A percentile compares a stretch with the other conserved stretches of the same genome.
Evolutionary conservation across 1,284 basidiomycete genomes (phyloP).

Genomic region (Porodaedalea pini): DNA sequence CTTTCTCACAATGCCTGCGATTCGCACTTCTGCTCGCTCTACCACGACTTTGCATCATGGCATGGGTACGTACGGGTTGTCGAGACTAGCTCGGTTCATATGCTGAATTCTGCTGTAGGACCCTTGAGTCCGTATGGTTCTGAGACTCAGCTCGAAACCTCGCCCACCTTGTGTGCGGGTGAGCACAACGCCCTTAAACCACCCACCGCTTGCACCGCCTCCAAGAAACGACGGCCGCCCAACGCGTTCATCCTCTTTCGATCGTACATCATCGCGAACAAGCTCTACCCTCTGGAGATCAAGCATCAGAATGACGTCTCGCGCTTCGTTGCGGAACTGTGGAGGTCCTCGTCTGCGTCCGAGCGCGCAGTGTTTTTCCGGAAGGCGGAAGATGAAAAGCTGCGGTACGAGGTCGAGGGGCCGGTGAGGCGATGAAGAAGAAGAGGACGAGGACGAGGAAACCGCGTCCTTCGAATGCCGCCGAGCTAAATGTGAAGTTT

Average conservation of each 20-base stretch:
- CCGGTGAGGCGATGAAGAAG: background rate
- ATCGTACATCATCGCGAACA: background rate
- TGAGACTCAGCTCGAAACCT: background rate
- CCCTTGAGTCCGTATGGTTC: background rate
- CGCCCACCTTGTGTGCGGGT: background rate
- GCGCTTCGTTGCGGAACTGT: background rate
- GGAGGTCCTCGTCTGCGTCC: background rate
- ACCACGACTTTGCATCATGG: background rate
- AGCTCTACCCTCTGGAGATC: background rate
- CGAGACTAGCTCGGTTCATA: background rate
- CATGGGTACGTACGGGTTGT: background rate
- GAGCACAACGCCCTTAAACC: background rate
- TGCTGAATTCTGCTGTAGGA: background rate
- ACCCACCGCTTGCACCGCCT: too few species aligned
- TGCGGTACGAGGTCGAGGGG: background rate
- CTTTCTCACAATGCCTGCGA: conserved; percentile 3
- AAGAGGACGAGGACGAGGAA: conserved; percentile 30
- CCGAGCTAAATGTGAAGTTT: conserved; percentile 33
- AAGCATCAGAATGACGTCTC: conserved; percentile 11
- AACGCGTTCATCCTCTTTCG: conserved; percentile 16
- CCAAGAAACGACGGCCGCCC: background rate
- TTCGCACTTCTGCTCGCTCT: background rate
- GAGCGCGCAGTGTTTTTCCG: background rate
- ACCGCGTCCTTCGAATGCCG: conserved; percentile 23
- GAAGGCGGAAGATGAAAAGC: background rate